Evolutionary conservation across 257 asterid species (phyloP).

Genomic region (Penstemon davidsonii): DNA sequence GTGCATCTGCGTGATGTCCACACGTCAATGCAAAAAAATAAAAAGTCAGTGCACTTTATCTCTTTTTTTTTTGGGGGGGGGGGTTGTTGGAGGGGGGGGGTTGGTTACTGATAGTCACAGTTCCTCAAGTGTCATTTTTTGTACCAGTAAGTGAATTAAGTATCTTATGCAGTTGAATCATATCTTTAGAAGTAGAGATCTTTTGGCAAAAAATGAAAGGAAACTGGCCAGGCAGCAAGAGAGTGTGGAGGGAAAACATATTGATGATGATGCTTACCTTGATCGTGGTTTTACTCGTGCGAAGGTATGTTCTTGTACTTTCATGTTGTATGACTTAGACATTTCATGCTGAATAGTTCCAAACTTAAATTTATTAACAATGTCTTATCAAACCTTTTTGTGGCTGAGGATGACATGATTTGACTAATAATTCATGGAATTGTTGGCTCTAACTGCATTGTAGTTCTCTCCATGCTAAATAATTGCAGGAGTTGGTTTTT

Average conservation of each 20-base stretch:
- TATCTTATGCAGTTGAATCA: slow-evolving; percentile 84
- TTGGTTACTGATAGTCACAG: slow-evolving; percentile 1
- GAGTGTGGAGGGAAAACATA: slow-evolving; percentile 35
- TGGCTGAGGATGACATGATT: slow-evolving; percentile 3
- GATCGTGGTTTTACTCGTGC: slow-evolving; percentile 98
- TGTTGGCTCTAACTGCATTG: background rate
- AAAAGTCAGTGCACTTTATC: background rate
- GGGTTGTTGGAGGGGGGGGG: background rate
- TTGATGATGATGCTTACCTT: slow-evolving; percentile 49
- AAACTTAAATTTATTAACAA: slow-evolving; percentile 8
- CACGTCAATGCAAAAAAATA: too few species aligned
- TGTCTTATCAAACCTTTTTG: slow-evolving; percentile 15
- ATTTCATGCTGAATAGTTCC: background rate
- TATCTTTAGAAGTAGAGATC: slow-evolving; percentile 66
- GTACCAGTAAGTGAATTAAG: slow-evolving; percentile 22
- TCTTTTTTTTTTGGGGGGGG: background rate
- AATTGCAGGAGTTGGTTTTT: slow-evolving; percentile 2
- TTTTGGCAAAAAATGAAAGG: slow-evolving; percentile 61
- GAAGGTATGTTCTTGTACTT: slow-evolving; percentile 53
- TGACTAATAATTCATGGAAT: slow-evolving; percentile 1
- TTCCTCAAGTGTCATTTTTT: slow-evolving; percentile 24
- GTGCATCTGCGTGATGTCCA: too few species aligned
- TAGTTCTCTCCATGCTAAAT: slow-evolving; percentile 4
- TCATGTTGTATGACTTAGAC: slow-evolving; percentile 12
- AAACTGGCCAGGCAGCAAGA: slow-evolving; percentile 61